These are phyloP conservation scores for Saccharomycopsis hybrid DNA, from an alignment of 1,139 yeast species.

Conservation along the genomic window DNA sequence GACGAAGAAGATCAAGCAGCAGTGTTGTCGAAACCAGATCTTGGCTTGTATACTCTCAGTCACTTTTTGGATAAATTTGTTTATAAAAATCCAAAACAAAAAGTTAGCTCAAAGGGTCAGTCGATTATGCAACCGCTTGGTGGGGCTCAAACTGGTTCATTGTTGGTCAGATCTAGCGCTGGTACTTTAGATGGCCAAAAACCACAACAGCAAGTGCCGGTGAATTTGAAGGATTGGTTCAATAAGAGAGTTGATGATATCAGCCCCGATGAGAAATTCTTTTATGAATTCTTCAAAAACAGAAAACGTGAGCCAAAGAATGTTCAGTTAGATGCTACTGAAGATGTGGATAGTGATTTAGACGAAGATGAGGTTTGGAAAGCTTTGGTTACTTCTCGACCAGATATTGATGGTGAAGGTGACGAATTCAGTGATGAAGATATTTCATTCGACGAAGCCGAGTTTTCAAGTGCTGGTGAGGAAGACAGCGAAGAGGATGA, in stretches of 20 bases:
- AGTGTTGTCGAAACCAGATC: constrained; percentile 73
- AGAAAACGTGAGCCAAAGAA: constrained; percentile 30
- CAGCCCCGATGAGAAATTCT: constrained; percentile 84
- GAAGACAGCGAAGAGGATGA: constrained; percentile 26
- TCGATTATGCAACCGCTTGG: constrained; percentile 98
- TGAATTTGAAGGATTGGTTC: constrained; percentile 80
- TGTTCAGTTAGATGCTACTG: constrained; percentile 29
- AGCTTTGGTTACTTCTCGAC: constrained; percentile 78
- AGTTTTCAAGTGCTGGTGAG: constrained; percentile 31
- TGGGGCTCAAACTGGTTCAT: constrained; percentile 74
- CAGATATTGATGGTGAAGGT: constrained; percentile 54
- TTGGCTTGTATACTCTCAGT: constrained; percentile 77
- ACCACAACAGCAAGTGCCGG: constrained; percentile 47
- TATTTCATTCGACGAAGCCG: constrained; percentile 40
- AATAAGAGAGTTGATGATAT: constrained; percentile 56
- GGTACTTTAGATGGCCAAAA: constrained; percentile 30
- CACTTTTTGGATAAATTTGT: constrained; percentile 96
- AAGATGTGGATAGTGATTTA: constrained; percentile 41
- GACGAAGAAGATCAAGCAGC: constrained; percentile 38
- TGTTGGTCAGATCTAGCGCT: constrained; percentile 60
- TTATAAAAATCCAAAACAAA: constrained; percentile 84
- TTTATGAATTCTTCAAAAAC: constrained; percentile 76
- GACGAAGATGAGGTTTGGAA: constrained; percentile 85
- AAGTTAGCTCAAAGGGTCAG: constrained; percentile 64
- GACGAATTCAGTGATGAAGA: constrained; percentile 47